A percentile compares a stretch with the other conserved stretches of the same genome.
Evolutionary conservation across 2,329 filamentous ascomycete genomes (phyloP).

Genomic region (Anisogramma anomala): DNA sequence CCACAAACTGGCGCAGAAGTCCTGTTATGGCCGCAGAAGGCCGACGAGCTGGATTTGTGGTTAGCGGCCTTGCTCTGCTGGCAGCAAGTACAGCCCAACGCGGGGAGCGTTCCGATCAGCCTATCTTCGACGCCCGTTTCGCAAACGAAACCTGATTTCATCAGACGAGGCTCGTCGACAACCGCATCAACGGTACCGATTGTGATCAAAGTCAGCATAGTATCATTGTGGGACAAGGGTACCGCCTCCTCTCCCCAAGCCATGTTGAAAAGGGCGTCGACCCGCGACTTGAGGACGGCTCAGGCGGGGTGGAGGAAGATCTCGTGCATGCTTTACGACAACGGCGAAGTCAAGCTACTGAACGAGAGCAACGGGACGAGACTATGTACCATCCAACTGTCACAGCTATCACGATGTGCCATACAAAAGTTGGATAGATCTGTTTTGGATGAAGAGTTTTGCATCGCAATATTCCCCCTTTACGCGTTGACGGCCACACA

Average conservation of each 20-base stretch:
- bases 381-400: conserved; percentile 73
- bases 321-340: conserved; percentile 88
- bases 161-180: conserved; percentile 29
- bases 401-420: conserved; percentile 77
- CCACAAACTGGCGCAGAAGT: conserved; percentile 47
- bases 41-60: conserved; percentile 65
- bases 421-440: conserved; percentile 84
- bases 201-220: conserved; percentile 91
- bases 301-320: conserved; percentile 70
- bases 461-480: conserved; percentile 89
- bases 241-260: conserved; percentile 41
- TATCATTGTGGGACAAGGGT: conserved; percentile 83
- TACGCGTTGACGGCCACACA: conserved; percentile 67
- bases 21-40: conserved; percentile 50
- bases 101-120: conserved; percentile 30
- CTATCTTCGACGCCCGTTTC: conserved; percentile 11
- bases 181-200: conserved; percentile 21
- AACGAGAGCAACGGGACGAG: conserved; percentile 73
- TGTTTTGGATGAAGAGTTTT: conserved; percentile 85
- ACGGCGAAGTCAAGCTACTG: conserved; percentile 84
- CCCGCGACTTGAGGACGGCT: conserved; percentile 41
- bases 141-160: conserved; percentile 28
- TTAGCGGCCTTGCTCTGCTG: conserved; percentile 70
- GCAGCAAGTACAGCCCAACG: conserved; percentile 59
- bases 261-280: conserved; percentile 46